Percentiles rank a stretch among this genome's conserved stretches.
Evolutionary conservation across 768 basidiomycete genomes (phyloP).

Genomic region (Hygrocybe coccinea): DNA sequence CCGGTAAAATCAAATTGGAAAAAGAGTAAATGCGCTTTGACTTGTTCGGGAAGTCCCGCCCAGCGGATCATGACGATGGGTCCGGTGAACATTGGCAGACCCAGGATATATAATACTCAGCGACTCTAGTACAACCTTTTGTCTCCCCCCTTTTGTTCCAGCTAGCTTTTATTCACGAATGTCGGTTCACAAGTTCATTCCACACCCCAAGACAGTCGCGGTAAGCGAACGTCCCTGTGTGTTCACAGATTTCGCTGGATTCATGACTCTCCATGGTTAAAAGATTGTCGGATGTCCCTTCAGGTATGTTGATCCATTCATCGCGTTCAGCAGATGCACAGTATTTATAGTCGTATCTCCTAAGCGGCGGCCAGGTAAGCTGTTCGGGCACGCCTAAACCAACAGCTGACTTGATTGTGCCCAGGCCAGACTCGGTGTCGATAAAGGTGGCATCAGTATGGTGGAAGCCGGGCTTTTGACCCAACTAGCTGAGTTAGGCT

Average conservation of each 20-base stretch:
- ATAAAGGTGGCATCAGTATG: slow-evolving; percentile 63
- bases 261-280: slow-evolving; percentile 11
- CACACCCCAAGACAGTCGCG: slow-evolving; percentile 69
- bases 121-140: too few relatives aligned
- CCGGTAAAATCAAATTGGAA: too few relatives aligned
- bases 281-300: slow-evolving; percentile 95
- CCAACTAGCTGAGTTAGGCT: slow-evolving; percentile 75
- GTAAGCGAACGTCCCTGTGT: slow-evolving; percentile 43
- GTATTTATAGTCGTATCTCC: slow-evolving; percentile 5
- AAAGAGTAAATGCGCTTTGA: too few relatives aligned
- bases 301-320: slow-evolving; percentile 52
- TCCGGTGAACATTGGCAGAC: too few relatives aligned
- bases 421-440: slow-evolving; percentile 75
- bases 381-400: background rate
- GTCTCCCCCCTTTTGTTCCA: too few relatives aligned
- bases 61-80: too few relatives aligned
- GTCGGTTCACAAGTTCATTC: slow-evolving; percentile 41
- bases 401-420: slow-evolving; percentile 12
- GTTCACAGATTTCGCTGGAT: background rate
- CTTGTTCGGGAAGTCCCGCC: too few relatives aligned
- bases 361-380: slow-evolving; percentile 64
- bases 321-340: slow-evolving; percentile 1
- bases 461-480: slow-evolving; percentile 79
- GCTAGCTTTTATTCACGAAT: too few relatives aligned
- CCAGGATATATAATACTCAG: too few relatives aligned